phyloP scores from a whole-genome alignment of 352 stramenopile genomes.

The Pythium biforme region DNA sequence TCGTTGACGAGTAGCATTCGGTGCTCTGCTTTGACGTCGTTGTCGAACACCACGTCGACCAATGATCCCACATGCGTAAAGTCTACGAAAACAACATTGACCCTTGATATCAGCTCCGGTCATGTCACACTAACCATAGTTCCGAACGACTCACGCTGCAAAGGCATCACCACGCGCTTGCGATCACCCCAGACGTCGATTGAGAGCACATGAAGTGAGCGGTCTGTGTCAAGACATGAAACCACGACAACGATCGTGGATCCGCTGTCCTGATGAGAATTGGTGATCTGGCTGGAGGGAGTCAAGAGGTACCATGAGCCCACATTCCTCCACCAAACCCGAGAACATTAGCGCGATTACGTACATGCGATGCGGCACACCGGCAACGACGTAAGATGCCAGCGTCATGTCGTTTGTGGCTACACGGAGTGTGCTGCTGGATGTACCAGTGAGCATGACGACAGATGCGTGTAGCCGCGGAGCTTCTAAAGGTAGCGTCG shows the following conservation, averaged over 20 bases:
- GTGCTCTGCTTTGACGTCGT: background rate
- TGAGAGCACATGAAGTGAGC: conserved; percentile 52
- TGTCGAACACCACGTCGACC: background rate
- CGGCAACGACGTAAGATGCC: conserved; percentile 43
- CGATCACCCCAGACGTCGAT: conserved; percentile 27
- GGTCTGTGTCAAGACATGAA: conserved; percentile 40
- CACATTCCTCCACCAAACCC: no score
- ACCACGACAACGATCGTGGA: conserved; percentile 17
- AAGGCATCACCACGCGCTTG: background rate
- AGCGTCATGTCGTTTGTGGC: conserved; percentile 44
- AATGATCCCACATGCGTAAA: conserved; percentile 15
- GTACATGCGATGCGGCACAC: conserved; percentile 46
- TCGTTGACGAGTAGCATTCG: conserved; percentile 16
- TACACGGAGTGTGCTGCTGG: conserved; percentile 44
- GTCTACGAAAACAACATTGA: conserved; percentile 8
- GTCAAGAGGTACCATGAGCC: no score
- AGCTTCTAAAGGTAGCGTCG: background rate
- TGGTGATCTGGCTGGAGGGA: background rate
- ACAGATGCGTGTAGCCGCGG: conserved; percentile 8
- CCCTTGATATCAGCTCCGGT: background rate
- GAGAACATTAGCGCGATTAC: background rate
- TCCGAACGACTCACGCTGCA: conserved; percentile 21
- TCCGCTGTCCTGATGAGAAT: background rate
- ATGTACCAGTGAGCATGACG: conserved; percentile 41
- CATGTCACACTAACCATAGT: background rate